Base-by-base conservation (phyloP, 805 yeast genomes). In the Ogataea parapolymorpha region DNA sequence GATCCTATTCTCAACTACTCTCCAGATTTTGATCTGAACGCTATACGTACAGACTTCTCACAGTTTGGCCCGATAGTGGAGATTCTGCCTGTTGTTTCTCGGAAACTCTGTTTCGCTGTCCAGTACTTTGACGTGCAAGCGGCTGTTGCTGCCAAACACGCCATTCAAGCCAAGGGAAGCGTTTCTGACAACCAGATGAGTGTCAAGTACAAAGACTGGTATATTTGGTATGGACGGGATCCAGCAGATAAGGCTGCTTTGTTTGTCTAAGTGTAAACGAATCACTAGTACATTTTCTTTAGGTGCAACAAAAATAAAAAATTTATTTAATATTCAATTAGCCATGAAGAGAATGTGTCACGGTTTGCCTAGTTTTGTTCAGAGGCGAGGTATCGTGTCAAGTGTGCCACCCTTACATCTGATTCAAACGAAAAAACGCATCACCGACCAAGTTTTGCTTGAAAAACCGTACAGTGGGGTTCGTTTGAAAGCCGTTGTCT, bases 191-290 rank as follows among this genome's bases (percentile, higher is more conserved):
- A 18, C 8, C 16, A 23, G 9, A 32, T 81, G 50, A 54, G 65
- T 39, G 49, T 49, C 4, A 77, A 72, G 49, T 85, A 80, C 51
- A 58, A 57, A 9, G 74, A 67, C 4, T 85, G 93, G 93, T 61
- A 68, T 6, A 61, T 81, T 2, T 74, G 80, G 78, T 85, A 76
- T 49, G 85, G 83, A 0, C 72, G 71, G 32, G 95, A 85, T 58
- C 74, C 76, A 1, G 70, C 85, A 6, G 89, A 83, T 49, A 67
- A 45, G 61, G 81, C 61, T 50, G 49, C 46, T 26, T 37, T 44
- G 15, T 38, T 44, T 6, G 41, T 44, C 18, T 50, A 26, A 25
- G 9, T 13, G 13, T 8, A 24, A 13, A 24, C 29, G 25, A 38
- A 7, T 20, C 15, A 27, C 26, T 38, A 24, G 16, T 29, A 39